These are phyloP conservation scores for Aspergillus flavus DNA, from an alignment of 2,329 filamentous ascomycete species.

Conservation along the genomic window DNA sequence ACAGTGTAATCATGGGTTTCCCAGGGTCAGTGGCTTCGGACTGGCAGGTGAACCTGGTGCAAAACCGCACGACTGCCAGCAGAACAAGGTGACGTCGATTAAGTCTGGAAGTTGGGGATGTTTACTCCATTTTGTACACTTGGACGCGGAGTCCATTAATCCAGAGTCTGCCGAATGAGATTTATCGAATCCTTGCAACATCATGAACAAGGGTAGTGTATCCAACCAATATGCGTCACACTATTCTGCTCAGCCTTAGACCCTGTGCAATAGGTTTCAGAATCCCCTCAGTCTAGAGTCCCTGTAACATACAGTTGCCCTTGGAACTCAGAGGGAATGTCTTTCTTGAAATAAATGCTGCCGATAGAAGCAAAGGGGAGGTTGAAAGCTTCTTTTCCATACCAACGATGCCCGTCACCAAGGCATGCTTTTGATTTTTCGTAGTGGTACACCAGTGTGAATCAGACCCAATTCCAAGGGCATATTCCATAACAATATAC, in stretches of 20 bases:
- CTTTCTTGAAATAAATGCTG: conserved; percentile 24
- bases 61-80: no score
- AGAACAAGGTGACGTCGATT: no score
- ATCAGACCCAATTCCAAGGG: conserved; percentile 21
- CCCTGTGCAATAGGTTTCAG: conserved; percentile 24
- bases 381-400: conserved; percentile 25
- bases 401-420: conserved; percentile 23
- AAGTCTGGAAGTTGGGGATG: no score
- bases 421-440: conserved; percentile 17
- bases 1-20: no score
- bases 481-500: conserved; percentile 30
- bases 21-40: no score
- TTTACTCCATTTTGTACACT: no score
- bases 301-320: conserved; percentile 17
- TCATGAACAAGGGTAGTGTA: no score
- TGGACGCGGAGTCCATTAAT: no score
- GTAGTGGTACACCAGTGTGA: conserved; percentile 24
- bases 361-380: conserved; percentile 21
- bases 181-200: no score
- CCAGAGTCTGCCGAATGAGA: no score
- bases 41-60: no score
- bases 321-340: conserved; percentile 18
- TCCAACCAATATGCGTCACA: no score
- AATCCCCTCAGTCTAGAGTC: conserved; percentile 15
- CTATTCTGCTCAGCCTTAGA: conserved; percentile 1